Evolutionary conservation across 495 filamentous ascomycete species (phyloP), one percentile per base, ranked within the genome.

Genomic region (Thozetella sp.): DNA sequence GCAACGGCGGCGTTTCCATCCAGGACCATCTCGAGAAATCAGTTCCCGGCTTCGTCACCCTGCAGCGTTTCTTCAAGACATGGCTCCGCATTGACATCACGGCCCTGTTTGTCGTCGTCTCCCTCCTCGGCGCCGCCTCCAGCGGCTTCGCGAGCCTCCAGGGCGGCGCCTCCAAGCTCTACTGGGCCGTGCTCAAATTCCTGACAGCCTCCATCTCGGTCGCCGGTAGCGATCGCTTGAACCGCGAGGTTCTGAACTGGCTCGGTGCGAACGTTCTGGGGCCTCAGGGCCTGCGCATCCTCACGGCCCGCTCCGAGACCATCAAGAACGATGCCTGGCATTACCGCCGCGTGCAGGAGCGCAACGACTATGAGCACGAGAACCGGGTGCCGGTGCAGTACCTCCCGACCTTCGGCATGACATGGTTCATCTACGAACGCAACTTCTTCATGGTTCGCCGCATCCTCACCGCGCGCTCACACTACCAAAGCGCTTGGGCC

Each of bases 201-300:
- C 67, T 80, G 46, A 72, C 74, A 12, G 71, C 76, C 0, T 73
- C 73, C 23, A 72, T 80, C 19, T 73, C 67, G 22, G 72, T 80
- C 56, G 67, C 72, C 2, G 72, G 71, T 15, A 64, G 69, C 19
- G 77, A 80, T 56, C 72, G 73, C 2, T 70, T 80, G 48, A 80
- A 77, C 56, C 67, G 74, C 25, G 73, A 74, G 64, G 71, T 78
- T 1, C 73, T 76, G 59, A 76, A 72, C 60, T 80, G 75, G 74
- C 56, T 80, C 55, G 64, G 72, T 50, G 65, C 74, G 48, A 71
- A 77, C 59, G 69, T 77, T 19, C 70, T 79, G 1, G 52, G 63
- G 43, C 67, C 65, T 43, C 62, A 66, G 23, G 67, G 66, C 54
- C 68, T 72, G 6, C 75, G 75, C 15, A 68, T 76, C 34, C 72